Evolutionary conservation across 441 rosid species (phyloP).

Genomic region (Arabidopsis lyrata): DNA sequence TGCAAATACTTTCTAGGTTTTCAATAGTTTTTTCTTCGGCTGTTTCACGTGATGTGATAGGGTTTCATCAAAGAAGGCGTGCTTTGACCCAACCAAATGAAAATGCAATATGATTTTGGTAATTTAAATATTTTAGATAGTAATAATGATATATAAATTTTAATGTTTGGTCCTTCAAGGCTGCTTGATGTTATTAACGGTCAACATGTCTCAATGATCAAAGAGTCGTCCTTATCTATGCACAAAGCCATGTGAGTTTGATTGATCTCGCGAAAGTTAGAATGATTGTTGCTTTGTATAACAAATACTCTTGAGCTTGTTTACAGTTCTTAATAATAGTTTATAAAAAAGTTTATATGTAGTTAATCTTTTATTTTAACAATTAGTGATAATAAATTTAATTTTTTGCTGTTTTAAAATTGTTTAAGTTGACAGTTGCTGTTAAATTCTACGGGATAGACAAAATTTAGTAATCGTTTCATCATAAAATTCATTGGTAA

Average conservation of each 20-base stretch:
- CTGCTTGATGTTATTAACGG: constrained; percentile 39
- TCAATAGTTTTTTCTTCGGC: not conserved
- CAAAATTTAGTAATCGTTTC: too few relatives aligned
- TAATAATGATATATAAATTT: not conserved
- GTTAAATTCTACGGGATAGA: too few relatives aligned
- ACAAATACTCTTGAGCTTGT: too few relatives aligned
- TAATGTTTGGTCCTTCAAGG: constrained; percentile 41
- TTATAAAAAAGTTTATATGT: too few relatives aligned
- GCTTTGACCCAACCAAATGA: constrained; percentile 37
- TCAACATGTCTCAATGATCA: constrained; percentile 37
- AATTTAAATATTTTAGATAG: not conserved
- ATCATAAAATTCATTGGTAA: not conserved
- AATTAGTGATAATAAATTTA: too few relatives aligned
- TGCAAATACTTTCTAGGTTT: constrained; percentile 24
- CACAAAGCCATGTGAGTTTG: constrained; percentile 8
- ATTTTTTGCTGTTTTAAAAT: too few relatives aligned
- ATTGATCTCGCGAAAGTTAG: constrained; percentile 7
- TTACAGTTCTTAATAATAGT: too few relatives aligned
- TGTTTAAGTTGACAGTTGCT: too few relatives aligned
- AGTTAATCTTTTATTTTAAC: too few relatives aligned
- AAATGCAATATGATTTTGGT: not conserved
- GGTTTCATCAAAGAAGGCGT: constrained; percentile 40
- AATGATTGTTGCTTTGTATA: not conserved
- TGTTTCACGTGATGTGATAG: constrained; percentile 29
- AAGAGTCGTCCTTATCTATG: constrained; percentile 10